Percentiles rank a stretch among this genome's conserved stretches.
Evolutionary conservation across 768 basidiomycete species (phyloP).

Genomic region (Boletus sp.): DNA sequence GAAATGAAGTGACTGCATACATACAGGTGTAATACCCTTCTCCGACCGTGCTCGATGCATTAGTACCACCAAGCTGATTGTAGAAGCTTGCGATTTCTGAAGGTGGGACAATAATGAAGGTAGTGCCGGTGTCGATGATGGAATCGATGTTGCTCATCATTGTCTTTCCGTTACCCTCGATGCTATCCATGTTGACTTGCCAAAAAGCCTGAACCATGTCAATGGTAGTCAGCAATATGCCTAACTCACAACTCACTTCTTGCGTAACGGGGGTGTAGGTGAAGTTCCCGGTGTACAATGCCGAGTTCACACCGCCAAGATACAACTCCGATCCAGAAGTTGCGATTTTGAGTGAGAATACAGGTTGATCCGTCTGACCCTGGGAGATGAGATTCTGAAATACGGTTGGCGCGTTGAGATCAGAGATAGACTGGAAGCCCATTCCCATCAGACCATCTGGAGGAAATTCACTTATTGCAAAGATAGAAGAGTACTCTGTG

Average conservation of each 20-base stretch:
- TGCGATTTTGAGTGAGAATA: conserved; percentile 51
- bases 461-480: conserved; percentile 2
- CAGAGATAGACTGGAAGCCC: conserved; percentile 41
- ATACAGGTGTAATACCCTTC: conserved; percentile 34
- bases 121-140: conserved; percentile 25
- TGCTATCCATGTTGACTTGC: conserved; percentile 15
- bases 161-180: background rate
- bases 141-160: conserved; percentile 6
- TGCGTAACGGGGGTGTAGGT: conserved; percentile 26
- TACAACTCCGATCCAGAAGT: conserved; percentile 42
- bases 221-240: background rate
- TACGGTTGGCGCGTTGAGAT: conserved; percentile 32
- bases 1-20: background rate
- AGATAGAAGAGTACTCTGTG: background rate
- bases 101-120: conserved; percentile 10
- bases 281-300: conserved; percentile 45
- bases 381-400: conserved; percentile 43
- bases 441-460: conserved; percentile 38
- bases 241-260: conserved; percentile 1
- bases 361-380: conserved; percentile 27
- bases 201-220: conserved; percentile 14
- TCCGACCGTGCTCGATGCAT: conserved; percentile 18
- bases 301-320: conserved; percentile 49
- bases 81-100: conserved; percentile 20
- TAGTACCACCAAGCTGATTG: conserved; percentile 22